A percentile compares a stretch with the other conserved stretches of the same genome.
Evolutionary conservation across 257 asterid species (phyloP).

Genomic region (Cordia subcordata): DNA sequence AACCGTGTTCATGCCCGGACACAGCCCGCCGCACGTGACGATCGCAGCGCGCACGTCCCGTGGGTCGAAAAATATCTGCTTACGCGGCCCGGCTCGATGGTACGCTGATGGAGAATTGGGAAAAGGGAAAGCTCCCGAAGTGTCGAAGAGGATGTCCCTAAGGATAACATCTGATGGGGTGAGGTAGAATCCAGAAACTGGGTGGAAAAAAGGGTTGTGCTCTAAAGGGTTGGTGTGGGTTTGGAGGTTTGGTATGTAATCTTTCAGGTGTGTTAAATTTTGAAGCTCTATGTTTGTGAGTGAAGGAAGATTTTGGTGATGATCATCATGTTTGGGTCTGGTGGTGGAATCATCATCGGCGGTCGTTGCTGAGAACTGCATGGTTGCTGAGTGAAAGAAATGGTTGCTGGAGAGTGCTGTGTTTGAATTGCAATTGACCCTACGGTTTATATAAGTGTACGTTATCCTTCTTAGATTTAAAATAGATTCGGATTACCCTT

Average conservation of each 20-base stretch:
- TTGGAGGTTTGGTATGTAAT: slow-evolving; percentile 42
- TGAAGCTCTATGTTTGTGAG: slow-evolving; percentile 33
- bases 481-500: no score
- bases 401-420: no score
- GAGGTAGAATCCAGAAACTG: slow-evolving; percentile 64
- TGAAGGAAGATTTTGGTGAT: not conserved
- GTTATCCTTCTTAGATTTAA: no score
- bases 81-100: slow-evolving; percentile 80
- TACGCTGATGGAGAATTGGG: slow-evolving; percentile 33
- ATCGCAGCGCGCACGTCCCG: slow-evolving; percentile 50
- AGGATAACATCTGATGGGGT: slow-evolving; percentile 55
- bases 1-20: slow-evolving; percentile 88
- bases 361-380: not conserved
- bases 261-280: slow-evolving; percentile 44
- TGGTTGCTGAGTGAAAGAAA: not conserved
- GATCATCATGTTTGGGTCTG: not conserved
- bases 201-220: slow-evolving; percentile 47
- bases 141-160: slow-evolving; percentile 51
- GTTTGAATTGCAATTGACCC: no score
- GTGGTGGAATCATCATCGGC: not conserved
- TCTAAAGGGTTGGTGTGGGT: slow-evolving; percentile 53
- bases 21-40: slow-evolving; percentile 83
- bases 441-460: no score
- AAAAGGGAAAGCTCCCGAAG: slow-evolving; percentile 21
- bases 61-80: slow-evolving; percentile 41